Conservation (phyloP, 441 rosid genomes). For the Croton setiger region DNA sequence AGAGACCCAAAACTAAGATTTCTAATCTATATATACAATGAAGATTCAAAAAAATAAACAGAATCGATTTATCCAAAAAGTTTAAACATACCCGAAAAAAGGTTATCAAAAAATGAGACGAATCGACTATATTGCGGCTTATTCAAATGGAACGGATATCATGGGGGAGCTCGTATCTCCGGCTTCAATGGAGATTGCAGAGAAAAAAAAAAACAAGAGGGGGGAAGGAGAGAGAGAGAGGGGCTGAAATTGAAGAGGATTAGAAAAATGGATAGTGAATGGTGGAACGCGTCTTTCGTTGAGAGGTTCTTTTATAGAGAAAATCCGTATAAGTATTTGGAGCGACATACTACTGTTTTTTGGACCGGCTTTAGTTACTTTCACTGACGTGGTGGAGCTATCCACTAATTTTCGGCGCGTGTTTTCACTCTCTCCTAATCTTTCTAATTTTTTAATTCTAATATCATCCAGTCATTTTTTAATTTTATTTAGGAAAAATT, state of each 20-base stretch:
- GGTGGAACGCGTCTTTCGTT: neutral
- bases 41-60: neutral
- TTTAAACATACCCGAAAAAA: neutral
- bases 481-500: too few relatives aligned
- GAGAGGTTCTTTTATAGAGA: neutral
- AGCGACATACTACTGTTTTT: neutral
- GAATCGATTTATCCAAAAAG: neutral
- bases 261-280: neutral
- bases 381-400: conserved; percentile 3
- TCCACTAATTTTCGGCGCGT: neutral
- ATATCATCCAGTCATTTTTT: too few relatives aligned
- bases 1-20: neutral
- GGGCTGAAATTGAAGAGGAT: too few relatives aligned
- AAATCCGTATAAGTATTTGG: neutral
- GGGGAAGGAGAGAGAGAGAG: neutral
- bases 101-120: neutral
- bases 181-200: conserved; percentile 11
- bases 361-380: neutral
- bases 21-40: too few relatives aligned
- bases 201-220: neutral
- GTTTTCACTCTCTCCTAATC: neutral
- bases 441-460: too few relatives aligned
- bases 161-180: neutral
- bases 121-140: too few relatives aligned
- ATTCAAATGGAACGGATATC: neutral